Percentiles rank a stretch among this genome's conserved stretches.
Conservation (phyloP, 176 grass and related monocot species). For the Rhynchospora tenuis region DNA sequence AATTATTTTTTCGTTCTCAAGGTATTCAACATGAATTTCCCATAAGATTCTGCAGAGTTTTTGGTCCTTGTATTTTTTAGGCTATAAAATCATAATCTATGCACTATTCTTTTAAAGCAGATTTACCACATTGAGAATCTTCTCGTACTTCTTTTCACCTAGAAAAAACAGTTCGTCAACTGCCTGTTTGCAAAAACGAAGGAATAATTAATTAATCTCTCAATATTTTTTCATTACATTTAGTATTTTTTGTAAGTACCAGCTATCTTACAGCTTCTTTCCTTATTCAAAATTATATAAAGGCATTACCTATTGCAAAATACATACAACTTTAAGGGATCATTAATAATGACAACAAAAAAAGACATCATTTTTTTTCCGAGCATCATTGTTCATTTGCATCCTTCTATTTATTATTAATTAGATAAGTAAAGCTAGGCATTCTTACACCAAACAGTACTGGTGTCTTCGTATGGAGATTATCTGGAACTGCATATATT, state of each 20-base stretch:
- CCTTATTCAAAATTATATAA: background rate
- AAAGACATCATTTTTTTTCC: too few relatives aligned
- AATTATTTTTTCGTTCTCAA: background rate
- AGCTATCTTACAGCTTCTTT: too few relatives aligned
- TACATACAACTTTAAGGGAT: background rate
- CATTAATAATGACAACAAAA: too few relatives aligned
- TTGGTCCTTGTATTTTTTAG: background rate
- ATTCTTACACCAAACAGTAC: constrained; percentile 42
- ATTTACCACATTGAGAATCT: constrained; percentile 43
- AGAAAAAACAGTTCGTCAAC: constrained; percentile 38
- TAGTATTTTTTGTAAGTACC: too few relatives aligned
- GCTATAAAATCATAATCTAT: background rate
- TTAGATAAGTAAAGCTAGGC: background rate
- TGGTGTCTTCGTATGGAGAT: constrained; percentile 26
- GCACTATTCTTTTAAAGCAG: background rate
- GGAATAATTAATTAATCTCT: too few relatives aligned
- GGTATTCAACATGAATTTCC: background rate
- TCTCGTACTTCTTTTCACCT: constrained; percentile 27
- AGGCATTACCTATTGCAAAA: background rate
- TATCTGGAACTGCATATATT: constrained; percentile 20
- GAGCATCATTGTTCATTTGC: too few relatives aligned
- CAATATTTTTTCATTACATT: too few relatives aligned
- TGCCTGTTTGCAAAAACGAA: constrained; percentile 17
- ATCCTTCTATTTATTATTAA: too few relatives aligned
- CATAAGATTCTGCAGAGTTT: background rate